Evolutionary conservation across 495 filamentous ascomycete genomes (phyloP), one percentile per base, ranked within the genome.

Genomic region (Chaetomium tenue): DNA sequence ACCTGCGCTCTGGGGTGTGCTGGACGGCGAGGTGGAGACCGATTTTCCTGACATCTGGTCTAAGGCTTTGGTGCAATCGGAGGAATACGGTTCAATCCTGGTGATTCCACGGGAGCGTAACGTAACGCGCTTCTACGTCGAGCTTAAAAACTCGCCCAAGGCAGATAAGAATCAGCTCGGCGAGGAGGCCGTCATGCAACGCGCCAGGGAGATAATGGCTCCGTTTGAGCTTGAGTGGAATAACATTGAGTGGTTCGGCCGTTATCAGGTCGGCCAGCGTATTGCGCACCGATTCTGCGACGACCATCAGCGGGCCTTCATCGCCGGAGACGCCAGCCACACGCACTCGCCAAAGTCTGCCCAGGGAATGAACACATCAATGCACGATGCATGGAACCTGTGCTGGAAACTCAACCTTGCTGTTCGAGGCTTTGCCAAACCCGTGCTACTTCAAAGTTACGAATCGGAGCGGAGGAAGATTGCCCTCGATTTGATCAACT

Each of bases 371-470:
- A 92, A 92, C 67, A 84, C 88, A 56, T 86, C 83, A 55, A 87
- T 92, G 85, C 88, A 89, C 67, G 90, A 93, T 71, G 82, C 85
- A 15, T 90, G 86, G 80, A 92, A 92, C 64, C 76, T 93, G 6
- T 86, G 82, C 13, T 93, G 90, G 90, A 92, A 92, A 70, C 77
- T 92, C 39, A 84, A 83, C 60, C 77, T 86, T 26, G 82, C 85
- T 1, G 76, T 87, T 28, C 82, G 86, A 28, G 86, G 86, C 8
- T 74, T 85, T 30, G 81, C 82, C 0, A 74, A 79, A 47, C 80
- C 78, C 0, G 68, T 70, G 12, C 75, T 90, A 2, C 77, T 91
- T 5, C 73, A 79, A 59, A 90, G 87, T n/a, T 91, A 91, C 70
- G 76, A 86, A 46, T 64, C 71, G 42, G 89, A 91, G 67, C 82